phyloP scores from a whole-genome alignment of 2,329 filamentous ascomycete species.

The Diaporthe sp. region DNA sequence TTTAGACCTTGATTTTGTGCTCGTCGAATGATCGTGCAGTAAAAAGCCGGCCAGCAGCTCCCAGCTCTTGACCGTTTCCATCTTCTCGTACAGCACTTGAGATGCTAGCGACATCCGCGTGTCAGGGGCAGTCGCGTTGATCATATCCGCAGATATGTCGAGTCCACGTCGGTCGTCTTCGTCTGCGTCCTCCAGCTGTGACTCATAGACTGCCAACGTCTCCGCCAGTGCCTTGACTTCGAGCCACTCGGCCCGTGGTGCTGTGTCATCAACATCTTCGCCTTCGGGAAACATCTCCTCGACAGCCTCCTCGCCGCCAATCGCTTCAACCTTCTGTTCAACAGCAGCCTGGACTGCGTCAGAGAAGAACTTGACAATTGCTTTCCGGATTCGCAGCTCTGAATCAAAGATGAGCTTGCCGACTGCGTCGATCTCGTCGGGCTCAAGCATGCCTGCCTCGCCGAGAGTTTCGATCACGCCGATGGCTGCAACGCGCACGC shows the following conservation, averaged over 20 bases:
- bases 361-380: constrained; percentile 91
- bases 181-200: constrained; percentile 73
- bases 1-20: constrained; percentile 61
- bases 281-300: constrained; percentile 80
- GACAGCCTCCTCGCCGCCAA: constrained; percentile 83
- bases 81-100: constrained; percentile 85
- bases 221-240: constrained; percentile 92
- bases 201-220: constrained; percentile 85
- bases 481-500: constrained; percentile 84
- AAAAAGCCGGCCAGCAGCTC: constrained; percentile 90
- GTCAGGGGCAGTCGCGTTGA: constrained; percentile 77
- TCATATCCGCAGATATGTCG: constrained; percentile 66
- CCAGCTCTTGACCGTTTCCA: constrained; percentile 88
- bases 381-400: constrained; percentile 86
- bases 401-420: constrained; percentile 91
- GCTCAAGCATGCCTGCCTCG: constrained; percentile 88
- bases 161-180: constrained; percentile 60
- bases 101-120: constrained; percentile 89
- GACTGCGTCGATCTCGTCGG: constrained; percentile 89
- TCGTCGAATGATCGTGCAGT: constrained; percentile 88
- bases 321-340: constrained; percentile 83
- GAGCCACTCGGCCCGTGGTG: constrained; percentile 87
- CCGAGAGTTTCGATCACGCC: constrained; percentile 86
- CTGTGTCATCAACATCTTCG: constrained; percentile 82
- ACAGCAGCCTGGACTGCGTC: constrained; percentile 88